Conservation (phyloP, 495 filamentous ascomycete genomes). For the Halenospora varia region DNA sequence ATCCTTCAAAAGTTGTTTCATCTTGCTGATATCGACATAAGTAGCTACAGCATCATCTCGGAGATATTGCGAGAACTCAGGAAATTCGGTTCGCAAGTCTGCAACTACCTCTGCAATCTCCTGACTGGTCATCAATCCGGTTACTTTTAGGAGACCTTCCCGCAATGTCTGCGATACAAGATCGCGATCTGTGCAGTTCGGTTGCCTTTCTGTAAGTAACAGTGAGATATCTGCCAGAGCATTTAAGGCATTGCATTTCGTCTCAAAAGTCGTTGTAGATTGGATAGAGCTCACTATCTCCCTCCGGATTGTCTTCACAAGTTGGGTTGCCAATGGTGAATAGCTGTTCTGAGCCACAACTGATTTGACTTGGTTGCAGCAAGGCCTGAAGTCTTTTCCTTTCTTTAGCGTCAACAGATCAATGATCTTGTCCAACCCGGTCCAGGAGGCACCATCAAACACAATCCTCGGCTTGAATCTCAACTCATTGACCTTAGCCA, state of each 20-base stretch:
- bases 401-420: too few species aligned
- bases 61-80: too few species aligned
- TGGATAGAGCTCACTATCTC: neutral
- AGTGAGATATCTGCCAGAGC: constrained; percentile 3
- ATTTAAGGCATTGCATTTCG: constrained; percentile 9
- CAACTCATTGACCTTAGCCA: neutral
- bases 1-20: too few species aligned
- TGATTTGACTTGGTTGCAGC: neutral
- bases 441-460: neutral
- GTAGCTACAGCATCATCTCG: too few species aligned
- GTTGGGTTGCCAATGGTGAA: neutral
- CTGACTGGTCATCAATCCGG: neutral
- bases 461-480: neutral
- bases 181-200: neutral
- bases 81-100: too few species aligned
- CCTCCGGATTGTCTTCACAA: neutral
- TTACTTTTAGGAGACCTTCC: neutral
- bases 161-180: neutral
- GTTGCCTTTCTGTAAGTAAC: neutral
- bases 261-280: neutral
- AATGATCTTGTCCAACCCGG: constrained; percentile 3
- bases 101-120: too few species aligned
- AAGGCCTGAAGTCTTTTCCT: constrained; percentile 3
- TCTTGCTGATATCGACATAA: too few species aligned
- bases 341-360: too few species aligned